Evolutionary conservation across 202 grass and related monocot genomes (phyloP).

Genomic region (Saccharum hybrid): DNA sequence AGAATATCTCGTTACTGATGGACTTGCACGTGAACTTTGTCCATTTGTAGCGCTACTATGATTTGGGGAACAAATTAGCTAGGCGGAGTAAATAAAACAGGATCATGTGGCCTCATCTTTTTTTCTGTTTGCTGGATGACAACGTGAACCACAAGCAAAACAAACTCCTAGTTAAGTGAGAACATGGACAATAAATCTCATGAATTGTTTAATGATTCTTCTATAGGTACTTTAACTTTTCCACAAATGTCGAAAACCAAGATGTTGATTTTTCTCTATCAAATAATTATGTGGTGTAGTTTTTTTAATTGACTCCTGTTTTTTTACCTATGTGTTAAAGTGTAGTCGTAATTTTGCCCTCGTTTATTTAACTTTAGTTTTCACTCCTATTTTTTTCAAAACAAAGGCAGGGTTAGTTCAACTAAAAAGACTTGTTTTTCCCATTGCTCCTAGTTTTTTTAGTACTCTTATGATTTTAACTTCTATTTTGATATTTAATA

Average conservation of each 20-base stretch:
- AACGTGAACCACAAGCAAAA: not conserved
- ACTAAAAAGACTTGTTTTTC: not conserved
- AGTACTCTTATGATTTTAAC: not conserved
- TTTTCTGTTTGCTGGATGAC: not conserved
- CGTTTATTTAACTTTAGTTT: too few relatives aligned
- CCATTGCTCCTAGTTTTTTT: not conserved
- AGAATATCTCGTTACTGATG: constrained; percentile 32
- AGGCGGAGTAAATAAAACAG: not conserved
- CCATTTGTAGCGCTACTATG: constrained; percentile 13
- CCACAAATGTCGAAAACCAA: too few relatives aligned
- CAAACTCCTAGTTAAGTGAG: not conserved
- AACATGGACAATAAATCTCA: not conserved
- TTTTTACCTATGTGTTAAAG: not conserved
- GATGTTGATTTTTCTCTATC: not conserved
- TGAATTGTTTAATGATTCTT: not conserved
- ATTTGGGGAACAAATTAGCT: not conserved
- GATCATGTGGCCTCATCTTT: not conserved
- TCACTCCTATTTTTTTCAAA: too few relatives aligned
- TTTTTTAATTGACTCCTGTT: not conserved
- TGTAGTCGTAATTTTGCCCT: not conserved
- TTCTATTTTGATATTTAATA: not conserved
- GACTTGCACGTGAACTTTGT: constrained; percentile 44
- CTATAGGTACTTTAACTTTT: too few relatives aligned
- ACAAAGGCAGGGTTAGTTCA: not conserved
- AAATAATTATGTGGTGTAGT: too few relatives aligned